Conservation (phyloP, 768 basidiomycete genomes). For the Gelatoporia subvermispora region DNA sequence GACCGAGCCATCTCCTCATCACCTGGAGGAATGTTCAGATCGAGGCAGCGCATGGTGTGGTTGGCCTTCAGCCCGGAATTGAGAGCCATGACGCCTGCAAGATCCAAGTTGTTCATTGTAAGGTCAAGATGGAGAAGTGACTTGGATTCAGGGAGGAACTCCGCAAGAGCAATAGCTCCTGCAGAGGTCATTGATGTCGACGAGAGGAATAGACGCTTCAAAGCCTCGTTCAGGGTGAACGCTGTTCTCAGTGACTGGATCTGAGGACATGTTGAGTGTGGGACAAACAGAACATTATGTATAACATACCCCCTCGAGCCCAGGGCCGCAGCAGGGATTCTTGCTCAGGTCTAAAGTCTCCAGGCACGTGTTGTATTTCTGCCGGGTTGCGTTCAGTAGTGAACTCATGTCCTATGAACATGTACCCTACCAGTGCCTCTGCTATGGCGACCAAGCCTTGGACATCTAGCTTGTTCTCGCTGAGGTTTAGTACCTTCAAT, state of each 20-base stretch:
- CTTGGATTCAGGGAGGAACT: constrained; percentile 89
- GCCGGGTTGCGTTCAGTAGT: too few species aligned
- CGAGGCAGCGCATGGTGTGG: constrained; percentile 83
- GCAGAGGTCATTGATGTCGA: constrained; percentile 73
- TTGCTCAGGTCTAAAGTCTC: constrained; percentile 92
- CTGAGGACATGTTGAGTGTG: constrained; percentile 27
- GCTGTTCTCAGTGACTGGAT: constrained; percentile 87
- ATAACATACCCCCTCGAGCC: constrained; percentile 77
- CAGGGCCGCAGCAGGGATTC: constrained; percentile 90
- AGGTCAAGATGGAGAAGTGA: constrained; percentile 89
- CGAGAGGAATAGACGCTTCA: constrained; percentile 90
- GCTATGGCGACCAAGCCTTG: constrained; percentile 75
- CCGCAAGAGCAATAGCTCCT: constrained; percentile 92
- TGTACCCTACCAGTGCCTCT: constrained; percentile 80
- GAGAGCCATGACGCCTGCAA: constrained; percentile 92
- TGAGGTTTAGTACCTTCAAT: constrained; percentile 87
- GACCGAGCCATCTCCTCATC: constrained; percentile 76
- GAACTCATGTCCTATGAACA: too few species aligned
- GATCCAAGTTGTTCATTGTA: constrained; percentile 75
- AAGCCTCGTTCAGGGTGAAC: constrained; percentile 85
- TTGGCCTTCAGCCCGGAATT: constrained; percentile 83
- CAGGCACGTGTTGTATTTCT: constrained; percentile 93
- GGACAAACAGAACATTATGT: background rate
- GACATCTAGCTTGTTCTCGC: constrained; percentile 91
- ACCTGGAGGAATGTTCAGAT: constrained; percentile 85